Base-by-base conservation (phyloP, 768 basidiomycete species). In the Crucibulum laeve region DNA sequence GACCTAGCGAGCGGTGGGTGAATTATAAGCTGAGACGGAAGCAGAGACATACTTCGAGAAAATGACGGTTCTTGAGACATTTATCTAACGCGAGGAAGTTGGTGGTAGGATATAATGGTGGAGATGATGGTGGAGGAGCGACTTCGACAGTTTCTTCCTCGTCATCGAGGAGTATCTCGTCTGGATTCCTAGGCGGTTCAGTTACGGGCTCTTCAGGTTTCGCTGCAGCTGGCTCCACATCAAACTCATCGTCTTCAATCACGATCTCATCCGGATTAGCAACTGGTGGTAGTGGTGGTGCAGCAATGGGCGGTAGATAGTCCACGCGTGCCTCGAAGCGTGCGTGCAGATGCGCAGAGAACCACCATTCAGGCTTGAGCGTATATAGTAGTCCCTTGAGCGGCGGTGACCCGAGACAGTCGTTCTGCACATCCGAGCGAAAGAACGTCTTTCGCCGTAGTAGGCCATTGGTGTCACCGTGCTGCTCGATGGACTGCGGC, bases 41-140 rank as follows among this genome's bases (percentile, higher is more conserved):
- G 7, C 15, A 25, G 28, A 17, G 5, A 46, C 60, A 30, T 48
- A 88, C 91, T 75, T 95, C 91, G 14, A 96, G 70, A 59, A 89
- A 95, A 36, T 84, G 75, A 41, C 87, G 77, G 5, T 67, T 71
- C 0, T 80, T 80, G 3, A 91, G 73, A 49, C 92, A 95, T 61
- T 97, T 97, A 63, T 94, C 91, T 3, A 98, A 68, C 4, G 93
- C 93, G 13, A 98, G 64, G 63, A 98, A 97, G 32, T 70, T 77
- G 0, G 94, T 97, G 47, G 72, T 61, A 22, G 54, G 50, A 52
- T 35, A 47, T 18, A 44, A 49, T 22, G 44, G 53, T 10, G 45
- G 56, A 14, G 56, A 64, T 2, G 60, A 61, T 19, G 63, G 56
- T 5, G 66, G 63, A 6, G 53, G 30, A 5, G 15, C 30, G 30